These are phyloP conservation scores for Limnanthes douglasii DNA, from an alignment of 345 rosid genomes.

Conservation along the genomic window DNA sequence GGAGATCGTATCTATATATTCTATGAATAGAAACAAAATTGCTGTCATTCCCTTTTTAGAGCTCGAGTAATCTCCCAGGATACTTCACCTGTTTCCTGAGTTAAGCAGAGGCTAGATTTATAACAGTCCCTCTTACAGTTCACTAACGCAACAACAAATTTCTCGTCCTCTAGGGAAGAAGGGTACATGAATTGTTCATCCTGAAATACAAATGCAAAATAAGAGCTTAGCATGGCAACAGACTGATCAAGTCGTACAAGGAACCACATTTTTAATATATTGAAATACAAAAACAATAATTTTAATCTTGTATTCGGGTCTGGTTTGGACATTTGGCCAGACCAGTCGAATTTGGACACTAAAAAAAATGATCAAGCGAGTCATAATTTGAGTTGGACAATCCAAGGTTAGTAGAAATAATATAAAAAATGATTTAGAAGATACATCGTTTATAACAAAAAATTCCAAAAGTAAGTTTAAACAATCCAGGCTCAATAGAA, in stretches of 20 bases:
- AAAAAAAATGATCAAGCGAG: neutral
- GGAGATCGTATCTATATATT: too few species aligned
- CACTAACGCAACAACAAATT: slow-evolving; percentile 59
- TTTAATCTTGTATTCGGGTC: too few species aligned
- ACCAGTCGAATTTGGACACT: neutral
- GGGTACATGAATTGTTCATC: slow-evolving; percentile 85
- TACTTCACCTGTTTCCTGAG: slow-evolving; percentile 11
- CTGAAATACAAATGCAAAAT: slow-evolving; percentile 21
- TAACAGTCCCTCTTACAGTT: slow-evolving; percentile 20
- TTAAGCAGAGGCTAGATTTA: slow-evolving; percentile 7
- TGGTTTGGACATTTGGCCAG: neutral
- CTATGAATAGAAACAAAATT: too few species aligned
- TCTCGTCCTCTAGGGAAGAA: slow-evolving; percentile 57
- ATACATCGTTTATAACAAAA: too few species aligned
- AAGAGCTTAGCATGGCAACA: neutral
- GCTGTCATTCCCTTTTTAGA: too few species aligned
- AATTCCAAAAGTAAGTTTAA: too few species aligned
- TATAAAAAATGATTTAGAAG: too few species aligned
- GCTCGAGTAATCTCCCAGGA: slow-evolving; percentile 90
- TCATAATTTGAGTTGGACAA: neutral
- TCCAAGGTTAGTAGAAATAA: too few species aligned
- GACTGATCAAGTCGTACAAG: neutral
- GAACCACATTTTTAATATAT: neutral
- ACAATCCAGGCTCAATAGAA: too few species aligned
- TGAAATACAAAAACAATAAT: too few species aligned